These are phyloP conservation scores for Yamadazyma mexicana DNA, from an alignment of 1,139 yeast species.

Conservation along the genomic window DNA sequence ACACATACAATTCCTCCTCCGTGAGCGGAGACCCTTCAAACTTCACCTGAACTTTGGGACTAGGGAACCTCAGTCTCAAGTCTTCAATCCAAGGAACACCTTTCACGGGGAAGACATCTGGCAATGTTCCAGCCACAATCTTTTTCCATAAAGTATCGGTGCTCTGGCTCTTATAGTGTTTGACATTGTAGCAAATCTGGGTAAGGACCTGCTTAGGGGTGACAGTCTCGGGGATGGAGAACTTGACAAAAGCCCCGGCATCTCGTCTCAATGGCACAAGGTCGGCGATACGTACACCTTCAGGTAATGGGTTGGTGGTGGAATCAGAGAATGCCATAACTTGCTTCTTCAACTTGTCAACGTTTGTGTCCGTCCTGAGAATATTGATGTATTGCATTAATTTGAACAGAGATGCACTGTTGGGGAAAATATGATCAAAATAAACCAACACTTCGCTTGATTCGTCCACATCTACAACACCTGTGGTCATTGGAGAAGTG, in stretches of 20 bases:
- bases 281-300: slow-evolving; percentile 28
- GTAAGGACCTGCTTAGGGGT: slow-evolving; percentile 52
- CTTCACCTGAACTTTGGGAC: slow-evolving; percentile 57
- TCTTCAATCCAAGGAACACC: slow-evolving; percentile 98
- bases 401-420: slow-evolving; percentile 22
- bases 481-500: slow-evolving; percentile 39
- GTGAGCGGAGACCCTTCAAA: slow-evolving; percentile 75
- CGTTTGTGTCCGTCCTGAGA: slow-evolving; percentile 19
- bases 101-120: slow-evolving; percentile 61
- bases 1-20: slow-evolving; percentile 80
- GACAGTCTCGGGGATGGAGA: slow-evolving; percentile 54
- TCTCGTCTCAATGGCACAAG: slow-evolving; percentile 76
- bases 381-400: slow-evolving; percentile 23
- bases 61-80: slow-evolving; percentile 66
- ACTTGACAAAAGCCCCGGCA: slow-evolving; percentile 91
- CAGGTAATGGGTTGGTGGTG: slow-evolving; percentile 29
- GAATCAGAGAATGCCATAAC: slow-evolving; percentile 24
- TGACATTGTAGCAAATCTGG: slow-evolving; percentile 50
- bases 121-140: slow-evolving; percentile 27
- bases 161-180: slow-evolving; percentile 25
- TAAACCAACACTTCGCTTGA: slow-evolving; percentile 36
- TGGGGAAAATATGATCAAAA: slow-evolving; percentile 40
- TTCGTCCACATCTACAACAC: slow-evolving; percentile 38
- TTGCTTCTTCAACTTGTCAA: slow-evolving; percentile 20
- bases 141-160: slow-evolving; percentile 30